phyloP scores from a whole-genome alignment of 306 rosid species.

The Trichosanthes truncata region DNA sequence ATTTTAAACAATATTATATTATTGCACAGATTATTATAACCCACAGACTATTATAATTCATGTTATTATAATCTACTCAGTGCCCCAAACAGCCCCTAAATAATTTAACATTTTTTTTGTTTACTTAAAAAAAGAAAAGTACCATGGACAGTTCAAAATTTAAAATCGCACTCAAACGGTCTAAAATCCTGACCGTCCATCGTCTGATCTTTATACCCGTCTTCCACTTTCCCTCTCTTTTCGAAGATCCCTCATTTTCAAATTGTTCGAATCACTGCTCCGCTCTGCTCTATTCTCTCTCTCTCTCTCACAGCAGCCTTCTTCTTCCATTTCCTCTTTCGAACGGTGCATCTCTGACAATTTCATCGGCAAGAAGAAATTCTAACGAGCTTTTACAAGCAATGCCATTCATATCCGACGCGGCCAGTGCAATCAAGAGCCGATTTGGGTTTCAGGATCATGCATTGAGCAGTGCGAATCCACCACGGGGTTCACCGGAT shows the following conservation, averaged over 20 bases:
- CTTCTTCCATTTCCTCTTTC: neutral
- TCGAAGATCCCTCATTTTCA: conserved; percentile 3
- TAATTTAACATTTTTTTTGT: too few relatives aligned
- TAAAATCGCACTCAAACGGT: conserved; percentile 1
- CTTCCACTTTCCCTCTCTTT: conserved; percentile 3
- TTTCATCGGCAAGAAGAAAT: neutral
- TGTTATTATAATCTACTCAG: too few relatives aligned
- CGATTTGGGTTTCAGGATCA: conserved; percentile 76
- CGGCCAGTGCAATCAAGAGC: conserved; percentile 77
- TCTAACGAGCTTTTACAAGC: neutral
- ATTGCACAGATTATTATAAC: too few relatives aligned
- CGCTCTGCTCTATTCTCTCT: neutral
- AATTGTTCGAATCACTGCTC: neutral
- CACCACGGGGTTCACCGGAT: conserved; percentile 54
- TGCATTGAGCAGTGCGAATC: conserved; percentile 30
- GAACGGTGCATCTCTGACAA: neutral
- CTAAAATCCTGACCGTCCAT: conserved; percentile 8
- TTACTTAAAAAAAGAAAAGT: too few relatives aligned
- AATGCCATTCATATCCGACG: conserved; percentile 80
- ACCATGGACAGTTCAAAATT: neutral
- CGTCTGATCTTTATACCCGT: neutral
- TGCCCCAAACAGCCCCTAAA: too few relatives aligned
- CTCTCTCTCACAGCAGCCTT: neutral
- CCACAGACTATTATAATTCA: too few relatives aligned
- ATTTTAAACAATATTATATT: too few relatives aligned